Base-by-base conservation (phyloP, 306 rosid species). In the Vigna unguiculata region DNA sequence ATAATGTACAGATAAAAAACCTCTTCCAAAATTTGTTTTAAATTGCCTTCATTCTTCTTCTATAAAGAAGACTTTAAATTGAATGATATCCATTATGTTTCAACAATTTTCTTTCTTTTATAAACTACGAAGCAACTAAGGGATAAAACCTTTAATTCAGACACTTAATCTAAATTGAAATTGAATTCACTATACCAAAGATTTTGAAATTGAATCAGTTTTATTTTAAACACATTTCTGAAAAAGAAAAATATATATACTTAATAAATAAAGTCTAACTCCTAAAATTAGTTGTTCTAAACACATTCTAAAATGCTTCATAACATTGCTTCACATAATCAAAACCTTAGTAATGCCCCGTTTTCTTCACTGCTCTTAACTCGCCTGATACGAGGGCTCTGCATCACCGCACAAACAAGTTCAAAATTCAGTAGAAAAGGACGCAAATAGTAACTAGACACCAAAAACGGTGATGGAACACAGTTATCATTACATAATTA, bases 401-500 rank as follows among this genome's bases (percentile, higher is more conserved):
- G 60, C 47, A 71, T 52, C 48, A 57, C 43, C 6, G 24, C n/a
- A 41, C 47, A 53, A 69, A 69, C 75, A 48, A 69, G 30, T 60
- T 4, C 70, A 74, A 22, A 74, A 34, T 48, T 21, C 15, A 11
- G n/a, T 52, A 52, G 9, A 59, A 67, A 53, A 20, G 3, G 49
- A 34, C 20, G 14, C 22, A 61, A 60, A 43, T 48, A 74, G 43
- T 22, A 62, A 65, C 55, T 78, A 48, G 28, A 41, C 57, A 25
- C 78, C 68, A 41, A 68, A 71, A 78, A 36, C 28, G 32, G 48
- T 9, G 41, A 73, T 38, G 62, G 60, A 20, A 55, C 64, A 24
- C 19, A 65, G 52, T 51, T 55, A 16, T 30, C 13, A 45, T 40
- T 74, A 32, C 77, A 72, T 49, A 57, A 80, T 67, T 63, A 67